Base-by-base conservation (phyloP, 805 yeast species). In the Pichia manshurica region DNA sequence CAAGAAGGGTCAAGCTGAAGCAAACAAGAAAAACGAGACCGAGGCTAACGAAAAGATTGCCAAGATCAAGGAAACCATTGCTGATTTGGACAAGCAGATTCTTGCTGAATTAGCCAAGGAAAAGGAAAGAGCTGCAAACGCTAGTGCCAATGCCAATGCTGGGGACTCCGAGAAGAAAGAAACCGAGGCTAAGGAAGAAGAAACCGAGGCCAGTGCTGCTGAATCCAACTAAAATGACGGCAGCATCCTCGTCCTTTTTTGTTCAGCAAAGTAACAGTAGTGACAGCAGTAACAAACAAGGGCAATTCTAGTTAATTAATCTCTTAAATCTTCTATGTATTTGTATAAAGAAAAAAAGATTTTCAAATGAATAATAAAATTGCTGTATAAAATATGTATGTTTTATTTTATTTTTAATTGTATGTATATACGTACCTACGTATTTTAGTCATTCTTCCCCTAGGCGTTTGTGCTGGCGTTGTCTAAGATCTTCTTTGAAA, bases 31-130 rank as follows among this genome's bases (percentile, higher is more conserved):
- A 66, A 84, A 85, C 65, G 73, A 85, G 55, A 86, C 77, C 59
- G 75, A 75, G 54, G 96, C 93, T 44, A 81, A 87, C 70, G 83
- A 81, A 48, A 84, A 84, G 66, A 77, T 87, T 55, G 84, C 82
- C 52, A 75, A 82, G 62, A 68, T 87, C 52, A 83, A 82, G 61
- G 76, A 75, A n/a, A 58, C 63, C 47, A 57, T 66, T 44, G 52
- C 52, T n/a, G 53, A 55, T n/a, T 51, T 64, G 23, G 64, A 59
- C 19, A 51, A 51, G 13, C 59, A 62, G 39, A 63, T 62, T 42
- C 59, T 53, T 32, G 60, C 53, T 29, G 64, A 57, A 43, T 52
- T 61, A 31, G 64, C 55, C n/a, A 55, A 56, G 42, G 58, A 60
- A 38, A 61, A 59, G 45, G 61, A 52, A 36, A 56, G 55, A 50